phyloP scores from a whole-genome alignment of 2,329 filamentous ascomycete genomes.

The Bipolaris cookei region DNA sequence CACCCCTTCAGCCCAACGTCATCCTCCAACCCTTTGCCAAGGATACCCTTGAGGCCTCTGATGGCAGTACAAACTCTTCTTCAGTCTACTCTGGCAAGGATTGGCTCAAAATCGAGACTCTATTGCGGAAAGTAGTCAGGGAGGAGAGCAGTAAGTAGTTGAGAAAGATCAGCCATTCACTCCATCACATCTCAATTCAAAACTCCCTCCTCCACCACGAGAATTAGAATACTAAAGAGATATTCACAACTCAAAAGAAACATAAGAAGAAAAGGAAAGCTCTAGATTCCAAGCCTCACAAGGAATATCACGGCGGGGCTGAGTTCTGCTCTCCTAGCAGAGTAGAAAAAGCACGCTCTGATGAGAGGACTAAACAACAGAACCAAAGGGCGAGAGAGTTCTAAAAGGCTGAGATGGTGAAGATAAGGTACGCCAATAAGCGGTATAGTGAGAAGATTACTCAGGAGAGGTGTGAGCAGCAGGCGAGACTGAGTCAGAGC shows the following conservation, averaged over 20 bases:
- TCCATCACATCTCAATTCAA: neutral
- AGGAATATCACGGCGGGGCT: neutral
- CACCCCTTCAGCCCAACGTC: neutral
- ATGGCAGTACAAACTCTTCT: neutral
- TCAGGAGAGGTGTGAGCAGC: neutral
- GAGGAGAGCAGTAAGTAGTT: too few relatives aligned
- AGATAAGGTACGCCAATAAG: neutral
- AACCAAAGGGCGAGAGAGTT: neutral
- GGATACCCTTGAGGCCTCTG: neutral
- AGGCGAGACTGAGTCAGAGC: neutral
- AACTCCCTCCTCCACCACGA: neutral
- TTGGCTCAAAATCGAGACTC: too few relatives aligned
- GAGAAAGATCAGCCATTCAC: neutral
- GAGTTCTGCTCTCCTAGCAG: neutral
- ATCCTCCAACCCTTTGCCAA: neutral
- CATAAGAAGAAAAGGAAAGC: slow-evolving; percentile 1
- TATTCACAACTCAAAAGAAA: neutral
- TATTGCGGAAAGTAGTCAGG: too few relatives aligned
- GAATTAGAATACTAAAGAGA: neutral
- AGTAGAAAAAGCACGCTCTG: neutral
- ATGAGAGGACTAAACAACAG: neutral
- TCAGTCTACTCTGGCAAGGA: neutral
- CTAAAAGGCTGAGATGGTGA: neutral
- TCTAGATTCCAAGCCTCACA: neutral
- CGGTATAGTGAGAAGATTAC: neutral